These are phyloP conservation scores for Aspergillus sclerotioniger DNA, from an alignment of 495 filamentous ascomycete genomes.

Conservation along the genomic window DNA sequence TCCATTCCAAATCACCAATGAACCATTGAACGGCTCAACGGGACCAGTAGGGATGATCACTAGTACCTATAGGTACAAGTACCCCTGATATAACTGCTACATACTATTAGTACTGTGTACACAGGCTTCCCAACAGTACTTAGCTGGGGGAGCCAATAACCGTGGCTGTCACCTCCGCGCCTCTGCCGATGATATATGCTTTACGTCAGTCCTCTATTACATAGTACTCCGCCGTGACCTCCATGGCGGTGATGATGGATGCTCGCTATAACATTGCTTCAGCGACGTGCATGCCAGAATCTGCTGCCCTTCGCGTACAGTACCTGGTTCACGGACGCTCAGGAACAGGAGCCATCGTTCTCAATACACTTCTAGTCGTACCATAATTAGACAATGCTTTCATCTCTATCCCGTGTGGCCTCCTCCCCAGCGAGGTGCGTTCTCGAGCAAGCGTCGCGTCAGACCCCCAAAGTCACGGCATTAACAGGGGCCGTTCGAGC, in stretches of 20 bases:
- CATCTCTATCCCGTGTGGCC: background rate
- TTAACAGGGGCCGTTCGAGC: slow-evolving; percentile 12
- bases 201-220: background rate
- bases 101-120: no score
- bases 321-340: background rate
- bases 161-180: background rate
- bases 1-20: background rate
- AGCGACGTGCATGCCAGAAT: background rate
- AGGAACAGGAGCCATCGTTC: background rate
- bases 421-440: slow-evolving; percentile 1
- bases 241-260: background rate
- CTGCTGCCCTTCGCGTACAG: background rate
- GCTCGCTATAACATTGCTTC: background rate
- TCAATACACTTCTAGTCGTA: background rate
- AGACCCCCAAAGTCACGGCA: slow-evolving; percentile 13
- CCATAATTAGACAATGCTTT: slow-evolving; percentile 1
- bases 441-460: slow-evolving; percentile 6
- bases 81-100: no score
- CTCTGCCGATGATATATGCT: background rate
- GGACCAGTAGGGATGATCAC: no score
- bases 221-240: background rate
- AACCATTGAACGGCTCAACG: no score
- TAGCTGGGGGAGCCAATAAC: background rate
- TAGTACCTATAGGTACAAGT: no score
- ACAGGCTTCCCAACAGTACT: no score